A percentile compares a stretch with the other conserved stretches of the same genome.
These are phyloP conservation scores for Colletotrichum scovillei DNA, from an alignment of 2,329 filamentous ascomycete species.

Conservation along the genomic window DNA sequence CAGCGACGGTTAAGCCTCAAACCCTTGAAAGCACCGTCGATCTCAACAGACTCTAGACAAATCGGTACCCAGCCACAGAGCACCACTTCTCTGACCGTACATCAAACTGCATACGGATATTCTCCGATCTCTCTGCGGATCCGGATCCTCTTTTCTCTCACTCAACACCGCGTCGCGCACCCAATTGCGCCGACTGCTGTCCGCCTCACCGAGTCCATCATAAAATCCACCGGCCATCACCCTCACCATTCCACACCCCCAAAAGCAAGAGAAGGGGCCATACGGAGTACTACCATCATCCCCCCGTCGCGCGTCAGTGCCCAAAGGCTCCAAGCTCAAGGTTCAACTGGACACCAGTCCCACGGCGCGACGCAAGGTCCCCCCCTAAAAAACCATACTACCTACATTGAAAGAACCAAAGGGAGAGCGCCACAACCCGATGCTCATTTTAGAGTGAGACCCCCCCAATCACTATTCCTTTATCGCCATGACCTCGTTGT, in stretches of 20 bases:
- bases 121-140: constrained; percentile 18
- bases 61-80: neutral
- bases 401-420: constrained; percentile 2
- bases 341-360: neutral
- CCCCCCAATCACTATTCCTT: neutral
- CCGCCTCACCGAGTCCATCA: neutral
- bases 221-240: constrained; percentile 2
- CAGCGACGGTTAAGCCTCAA: neutral
- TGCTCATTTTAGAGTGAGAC: constrained; percentile 46
- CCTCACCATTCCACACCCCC: neutral
- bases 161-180: neutral
- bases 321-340: neutral
- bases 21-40: constrained; percentile 13
- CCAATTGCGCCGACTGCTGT: neutral
- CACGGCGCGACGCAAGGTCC: neutral
- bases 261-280: neutral
- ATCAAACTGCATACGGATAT: constrained; percentile 16
- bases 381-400: neutral
- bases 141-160: constrained; percentile 22
- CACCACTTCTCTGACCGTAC: neutral
- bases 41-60: constrained; percentile 15
- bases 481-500: constrained; percentile 1
- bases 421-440: constrained; percentile 35
- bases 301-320: constrained; percentile 1
- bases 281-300: too few species aligned